Evolutionary conservation across 169 alveolate genomes (phyloP), one percentile per base, ranked within the genome.

Genomic region (Plasmodium adleri): DNA sequence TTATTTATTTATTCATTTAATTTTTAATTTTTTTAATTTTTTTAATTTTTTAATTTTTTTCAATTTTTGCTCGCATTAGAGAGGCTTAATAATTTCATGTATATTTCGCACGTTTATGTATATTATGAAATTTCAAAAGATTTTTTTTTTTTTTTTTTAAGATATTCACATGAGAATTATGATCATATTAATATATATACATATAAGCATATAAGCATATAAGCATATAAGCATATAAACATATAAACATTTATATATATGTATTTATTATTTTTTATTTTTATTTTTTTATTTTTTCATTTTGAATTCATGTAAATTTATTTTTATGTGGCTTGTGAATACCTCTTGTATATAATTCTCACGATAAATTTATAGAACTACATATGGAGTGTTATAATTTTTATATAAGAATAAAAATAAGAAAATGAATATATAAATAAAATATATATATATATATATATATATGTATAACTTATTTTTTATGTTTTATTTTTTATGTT

Each of bases 211-310:
- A 56, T 32, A 32, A 32, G 13, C 39, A 67, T 67, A 67, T 45
- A 0, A n/a, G 1, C 47, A n/a, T 67, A 59, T 59, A 68, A 39
- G 39, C 39, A 15, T 54, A 58, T 62, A 58, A 22, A 62, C 47
- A 63, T 73, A 32, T 56, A 68, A 15, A 68, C 22, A 68, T 68
- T 45, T 43, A 68, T 43, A n/a, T 68, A 17, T 45, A 43, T 45
- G 15, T 45, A 49, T 32, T 2, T 15, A 12, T 39, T 32, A 4
- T 52, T 15, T 52, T 52, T 12, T 52, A 0, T 52, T 15, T 52
- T 13, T 15, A 0, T 52, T 52, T 52, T 9, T 52, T 52, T 12
- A 9, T 13, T 52, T 52, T 52, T 13, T 15, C 10, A 6, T 52
- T 52, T 52, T 52, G 62, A 13, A 52, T 52, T 52, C 17, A 52